phyloP scores from a whole-genome alignment of 495 filamentous ascomycete genomes.

The Pyrenopolyporus hunteri region DNA sequence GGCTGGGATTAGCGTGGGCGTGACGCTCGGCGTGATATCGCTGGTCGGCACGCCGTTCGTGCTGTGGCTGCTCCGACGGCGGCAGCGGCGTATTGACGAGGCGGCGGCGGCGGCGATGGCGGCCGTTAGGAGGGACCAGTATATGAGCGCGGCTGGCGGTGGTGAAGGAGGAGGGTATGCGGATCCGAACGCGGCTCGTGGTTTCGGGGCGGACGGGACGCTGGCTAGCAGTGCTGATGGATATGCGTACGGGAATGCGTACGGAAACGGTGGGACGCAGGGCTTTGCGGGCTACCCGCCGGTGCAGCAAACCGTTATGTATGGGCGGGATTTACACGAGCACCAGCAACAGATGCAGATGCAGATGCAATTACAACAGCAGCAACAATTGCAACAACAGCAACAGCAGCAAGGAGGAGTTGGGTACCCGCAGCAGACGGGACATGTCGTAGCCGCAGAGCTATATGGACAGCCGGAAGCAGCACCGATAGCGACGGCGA shows the following conservation, averaged over 20 bases:
- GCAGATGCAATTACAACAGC: too few relatives aligned
- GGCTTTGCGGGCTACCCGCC: not conserved
- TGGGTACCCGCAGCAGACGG: not conserved
- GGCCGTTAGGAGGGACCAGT: not conserved
- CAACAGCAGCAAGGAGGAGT: not conserved
- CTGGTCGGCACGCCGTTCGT: slow-evolving; percentile 24
- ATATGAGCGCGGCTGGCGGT: slow-evolving; percentile 13
- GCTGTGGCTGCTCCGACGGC: slow-evolving; percentile 25
- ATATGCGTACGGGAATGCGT: not conserved
- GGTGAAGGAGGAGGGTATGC: not conserved
- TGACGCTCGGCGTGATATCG: slow-evolving; percentile 34
- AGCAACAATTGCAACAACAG: not conserved
- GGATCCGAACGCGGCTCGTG: too few relatives aligned
- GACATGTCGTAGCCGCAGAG: not conserved
- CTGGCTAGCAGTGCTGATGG: not conserved
- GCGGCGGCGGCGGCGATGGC: slow-evolving; percentile 1
- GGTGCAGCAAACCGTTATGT: not conserved
- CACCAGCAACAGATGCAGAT: too few relatives aligned
- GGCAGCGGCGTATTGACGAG: slow-evolving; percentile 24
- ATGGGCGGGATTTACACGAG: too few relatives aligned
- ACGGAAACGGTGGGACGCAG: not conserved
- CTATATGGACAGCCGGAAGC: slow-evolving; percentile 5
- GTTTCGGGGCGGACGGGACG: not conserved
- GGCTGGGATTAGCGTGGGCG: slow-evolving; percentile 31
- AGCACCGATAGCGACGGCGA: not conserved